Evolutionary conservation across 805 yeast species (phyloP).

Genomic region (Cyberlindnera maritima): DNA sequence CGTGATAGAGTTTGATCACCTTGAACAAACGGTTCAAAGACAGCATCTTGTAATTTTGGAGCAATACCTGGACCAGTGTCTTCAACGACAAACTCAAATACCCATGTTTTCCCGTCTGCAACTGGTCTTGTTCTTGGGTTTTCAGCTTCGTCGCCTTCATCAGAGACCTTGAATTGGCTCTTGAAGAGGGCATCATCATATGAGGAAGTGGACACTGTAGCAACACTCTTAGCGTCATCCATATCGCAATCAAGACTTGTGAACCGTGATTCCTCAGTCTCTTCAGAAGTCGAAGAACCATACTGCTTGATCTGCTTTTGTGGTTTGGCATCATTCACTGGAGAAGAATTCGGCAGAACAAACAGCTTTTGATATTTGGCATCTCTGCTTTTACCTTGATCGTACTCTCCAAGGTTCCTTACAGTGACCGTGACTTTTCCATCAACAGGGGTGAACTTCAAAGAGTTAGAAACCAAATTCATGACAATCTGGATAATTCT

Average conservation of each 20-base stretch:
- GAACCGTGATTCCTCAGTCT: constrained; percentile 10
- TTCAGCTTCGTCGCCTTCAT: constrained; percentile 19
- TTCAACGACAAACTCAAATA: constrained; percentile 62
- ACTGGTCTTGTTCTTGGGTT: constrained; percentile 24
- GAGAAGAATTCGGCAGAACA: constrained; percentile 28
- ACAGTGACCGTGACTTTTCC: constrained; percentile 72
- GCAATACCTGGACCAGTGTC: constrained; percentile 97
- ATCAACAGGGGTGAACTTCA: constrained; percentile 89
- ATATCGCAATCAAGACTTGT: constrained; percentile 13
- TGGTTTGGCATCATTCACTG: neutral
- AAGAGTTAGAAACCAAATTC: constrained; percentile 86
- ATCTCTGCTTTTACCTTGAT: constrained; percentile 44
- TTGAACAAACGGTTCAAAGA: constrained; percentile 95
- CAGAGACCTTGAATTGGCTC: constrained; percentile 37
- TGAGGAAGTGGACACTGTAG: constrained; percentile 32
- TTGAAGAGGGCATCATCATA: constrained; percentile 44
- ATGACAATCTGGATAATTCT: constrained; percentile 88
- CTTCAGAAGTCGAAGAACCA: constrained; percentile 9
- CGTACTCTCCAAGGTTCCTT: constrained; percentile 69
- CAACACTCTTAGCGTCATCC: constrained; percentile 17
- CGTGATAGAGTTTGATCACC: constrained; percentile 93
- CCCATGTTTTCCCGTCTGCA: constrained; percentile 34
- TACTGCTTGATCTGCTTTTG: constrained; percentile 2
- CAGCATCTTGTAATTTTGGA: constrained; percentile 71
- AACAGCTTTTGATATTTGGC: constrained; percentile 45